Evolutionary conservation across 2,329 filamentous ascomycete species (phyloP).

Genomic region (Chaetoscypha palmicola): DNA sequence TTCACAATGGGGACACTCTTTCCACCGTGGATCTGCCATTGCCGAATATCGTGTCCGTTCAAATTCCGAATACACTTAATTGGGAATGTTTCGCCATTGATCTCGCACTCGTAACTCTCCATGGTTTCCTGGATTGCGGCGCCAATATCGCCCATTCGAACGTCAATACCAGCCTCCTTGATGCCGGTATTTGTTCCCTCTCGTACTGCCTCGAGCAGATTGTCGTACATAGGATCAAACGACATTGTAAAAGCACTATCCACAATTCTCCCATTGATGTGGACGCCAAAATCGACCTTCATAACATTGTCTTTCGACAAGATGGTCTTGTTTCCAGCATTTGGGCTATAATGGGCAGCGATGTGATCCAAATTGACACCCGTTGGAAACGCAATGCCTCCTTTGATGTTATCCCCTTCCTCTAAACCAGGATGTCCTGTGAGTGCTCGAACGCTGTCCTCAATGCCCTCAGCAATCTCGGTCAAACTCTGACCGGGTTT

Average conservation of each 20-base stretch:
- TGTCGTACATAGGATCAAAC: constrained; percentile 62
- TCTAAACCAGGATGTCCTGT: constrained; percentile 70
- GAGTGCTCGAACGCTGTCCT: constrained; percentile 70
- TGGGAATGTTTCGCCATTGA: constrained; percentile 44
- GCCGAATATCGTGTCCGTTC: constrained; percentile 75
- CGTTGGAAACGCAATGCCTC: constrained; percentile 81
- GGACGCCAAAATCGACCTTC: constrained; percentile 68
- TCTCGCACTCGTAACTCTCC: constrained; percentile 54
- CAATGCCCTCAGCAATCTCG: constrained; percentile 81
- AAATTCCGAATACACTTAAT: constrained; percentile 49
- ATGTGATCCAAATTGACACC: constrained; percentile 79
- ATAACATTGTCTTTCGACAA: constrained; percentile 61
- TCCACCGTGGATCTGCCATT: constrained; percentile 82
- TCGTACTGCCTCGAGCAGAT: constrained; percentile 58
- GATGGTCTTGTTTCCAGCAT: constrained; percentile 74
- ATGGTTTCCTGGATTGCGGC: constrained; percentile 53
- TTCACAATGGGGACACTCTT: constrained; percentile 95
- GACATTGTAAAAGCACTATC: constrained; percentile 65
- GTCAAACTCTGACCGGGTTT: constrained; percentile 75
- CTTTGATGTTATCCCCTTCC: constrained; percentile 70
- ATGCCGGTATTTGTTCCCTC: constrained; percentile 70
- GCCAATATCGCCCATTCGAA: constrained; percentile 64
- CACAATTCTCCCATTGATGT: constrained; percentile 64
- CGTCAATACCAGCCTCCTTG: constrained; percentile 86
- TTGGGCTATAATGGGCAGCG: constrained; percentile 81